Evolutionary conservation across 2,329 filamentous ascomycete genomes (phyloP).

Genomic region (Neopestalotiopsis sp.): DNA sequence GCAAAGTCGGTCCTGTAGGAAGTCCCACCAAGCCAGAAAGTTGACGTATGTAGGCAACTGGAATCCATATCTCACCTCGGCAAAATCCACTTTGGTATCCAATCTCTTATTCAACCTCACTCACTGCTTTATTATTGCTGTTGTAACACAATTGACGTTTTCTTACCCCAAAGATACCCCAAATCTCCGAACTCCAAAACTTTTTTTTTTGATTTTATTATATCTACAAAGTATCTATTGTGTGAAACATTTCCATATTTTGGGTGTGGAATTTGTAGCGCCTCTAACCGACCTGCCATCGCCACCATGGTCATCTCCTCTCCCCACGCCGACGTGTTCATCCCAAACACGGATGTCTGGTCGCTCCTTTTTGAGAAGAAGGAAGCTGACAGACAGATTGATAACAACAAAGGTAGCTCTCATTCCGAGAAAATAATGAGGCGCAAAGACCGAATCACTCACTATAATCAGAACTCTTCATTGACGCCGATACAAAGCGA

Average conservation of each 20-base stretch:
- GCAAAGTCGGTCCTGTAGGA: neutral
- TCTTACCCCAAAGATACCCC: neutral
- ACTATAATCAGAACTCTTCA: conserved; percentile 69
- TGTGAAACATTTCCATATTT: neutral
- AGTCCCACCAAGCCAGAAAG: neutral
- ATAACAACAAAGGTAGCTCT: conserved; percentile 72
- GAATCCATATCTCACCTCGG: neutral
- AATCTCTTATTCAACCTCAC: neutral
- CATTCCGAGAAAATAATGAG: neutral
- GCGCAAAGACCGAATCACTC: conserved; percentile 14
- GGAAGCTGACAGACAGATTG: conserved; percentile 58
- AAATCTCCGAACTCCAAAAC: neutral
- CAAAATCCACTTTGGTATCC: neutral
- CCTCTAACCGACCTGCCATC: conserved; percentile 19
- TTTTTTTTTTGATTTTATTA: too few relatives aligned
- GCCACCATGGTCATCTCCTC: conserved; percentile 75
- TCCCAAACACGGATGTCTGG: conserved; percentile 82
- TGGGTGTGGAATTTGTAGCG: neutral
- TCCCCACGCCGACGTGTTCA: conserved; percentile 65
- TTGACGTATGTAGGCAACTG: neutral
- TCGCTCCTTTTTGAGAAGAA: conserved; percentile 76
- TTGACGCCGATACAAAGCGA: conserved; percentile 72
- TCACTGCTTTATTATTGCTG: neutral
- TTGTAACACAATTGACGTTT: neutral
- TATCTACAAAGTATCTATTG: neutral